Percentiles rank a stretch among this genome's conserved stretches.
These are phyloP conservation scores for Penicillium sp. DNA, from an alignment of 2,329 filamentous ascomycete genomes.

Conservation along the genomic window DNA sequence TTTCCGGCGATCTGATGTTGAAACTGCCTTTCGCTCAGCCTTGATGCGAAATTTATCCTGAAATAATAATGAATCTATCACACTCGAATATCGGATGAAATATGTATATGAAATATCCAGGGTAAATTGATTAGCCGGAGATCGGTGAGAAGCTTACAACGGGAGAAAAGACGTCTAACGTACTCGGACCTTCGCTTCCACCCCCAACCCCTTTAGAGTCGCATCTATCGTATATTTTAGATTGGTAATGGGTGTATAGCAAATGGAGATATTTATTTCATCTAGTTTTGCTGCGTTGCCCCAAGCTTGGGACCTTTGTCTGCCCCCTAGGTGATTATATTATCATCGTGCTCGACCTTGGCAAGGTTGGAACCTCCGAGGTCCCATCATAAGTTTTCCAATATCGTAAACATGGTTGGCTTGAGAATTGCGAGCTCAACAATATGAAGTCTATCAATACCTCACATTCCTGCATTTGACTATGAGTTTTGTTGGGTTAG, in stretches of 20 bases:
- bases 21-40: neutral
- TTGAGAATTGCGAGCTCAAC: neutral
- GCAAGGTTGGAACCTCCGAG: neutral
- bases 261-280: neutral
- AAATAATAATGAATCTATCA: neutral
- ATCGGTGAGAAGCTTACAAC: neutral
- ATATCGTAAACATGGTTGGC: neutral
- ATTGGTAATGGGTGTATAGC: neutral
- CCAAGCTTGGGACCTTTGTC: neutral
- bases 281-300: neutral
- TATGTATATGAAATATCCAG: too few species aligned
- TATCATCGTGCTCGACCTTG: neutral
- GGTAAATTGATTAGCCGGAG: too few species aligned
- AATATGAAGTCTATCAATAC: neutral
- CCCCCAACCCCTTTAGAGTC: neutral
- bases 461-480: neutral
- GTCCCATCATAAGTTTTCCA: neutral
- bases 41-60: neutral
- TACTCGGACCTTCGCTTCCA: neutral
- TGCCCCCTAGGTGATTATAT: neutral
- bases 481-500: neutral
- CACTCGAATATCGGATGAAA: neutral
- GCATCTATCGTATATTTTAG: neutral
- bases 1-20: constrained; percentile 1
- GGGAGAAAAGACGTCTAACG: neutral